Conservation (phyloP, 768 basidiomycete genomes). For the Russula sp. region DNA sequence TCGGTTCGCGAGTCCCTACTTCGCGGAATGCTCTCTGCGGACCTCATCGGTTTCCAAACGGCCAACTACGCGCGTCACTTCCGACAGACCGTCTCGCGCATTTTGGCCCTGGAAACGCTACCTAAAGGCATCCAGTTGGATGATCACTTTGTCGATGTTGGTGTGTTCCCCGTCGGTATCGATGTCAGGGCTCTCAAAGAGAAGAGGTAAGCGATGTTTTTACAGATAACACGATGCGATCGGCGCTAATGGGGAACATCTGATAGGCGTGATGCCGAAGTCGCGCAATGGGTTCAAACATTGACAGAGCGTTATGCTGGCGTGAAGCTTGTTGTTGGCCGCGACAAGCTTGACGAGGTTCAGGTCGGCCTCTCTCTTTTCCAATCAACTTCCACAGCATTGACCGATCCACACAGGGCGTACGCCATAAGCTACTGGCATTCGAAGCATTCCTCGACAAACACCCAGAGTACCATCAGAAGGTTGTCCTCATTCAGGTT, state of each 20-base stretch:
- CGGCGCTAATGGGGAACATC: conserved; percentile 2
- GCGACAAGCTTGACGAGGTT: conserved; percentile 85
- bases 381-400: conserved; percentile 22
- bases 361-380: conserved; percentile 36
- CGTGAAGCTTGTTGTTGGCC: conserved; percentile 81
- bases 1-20: conserved; percentile 72
- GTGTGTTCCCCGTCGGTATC: conserved; percentile 88
- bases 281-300: conserved; percentile 73
- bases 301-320: conserved; percentile 79
- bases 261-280: conserved; percentile 63
- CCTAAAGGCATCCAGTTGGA: conserved; percentile 76
- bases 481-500: conserved; percentile 82
- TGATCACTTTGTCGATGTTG: conserved; percentile 74
- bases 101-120: conserved; percentile 71
- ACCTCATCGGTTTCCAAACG: conserved; percentile 91
- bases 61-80: conserved; percentile 81
- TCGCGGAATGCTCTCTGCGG: conserved; percentile 85
- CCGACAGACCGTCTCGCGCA: conserved; percentile 77
- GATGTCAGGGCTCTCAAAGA: conserved; percentile 64
- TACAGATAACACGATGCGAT: not conserved
- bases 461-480: conserved; percentile 73
- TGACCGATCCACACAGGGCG: conserved; percentile 40
- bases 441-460: conserved; percentile 79
- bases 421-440: conserved; percentile 75
- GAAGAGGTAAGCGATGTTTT: conserved; percentile 46